phyloP scores from a whole-genome alignment of 768 basidiomycete species.

The Termitomyces sp. region DNA sequence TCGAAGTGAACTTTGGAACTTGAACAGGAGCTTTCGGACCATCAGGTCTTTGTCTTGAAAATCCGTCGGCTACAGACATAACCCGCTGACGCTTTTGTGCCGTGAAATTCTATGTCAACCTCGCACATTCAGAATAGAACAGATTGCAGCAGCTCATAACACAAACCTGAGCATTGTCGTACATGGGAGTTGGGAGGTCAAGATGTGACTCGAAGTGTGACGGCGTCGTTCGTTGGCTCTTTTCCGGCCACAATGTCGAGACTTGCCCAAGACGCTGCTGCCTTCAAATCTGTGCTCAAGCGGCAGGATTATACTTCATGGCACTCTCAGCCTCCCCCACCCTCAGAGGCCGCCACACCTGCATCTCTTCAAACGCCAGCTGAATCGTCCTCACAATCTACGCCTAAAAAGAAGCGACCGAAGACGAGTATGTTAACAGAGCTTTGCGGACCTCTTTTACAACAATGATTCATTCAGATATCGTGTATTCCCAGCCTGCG shows the following conservation, averaged over 20 bases:
- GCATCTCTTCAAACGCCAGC: conserved; percentile 17
- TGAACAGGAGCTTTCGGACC: conserved; percentile 8
- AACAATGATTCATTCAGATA: conserved; percentile 36
- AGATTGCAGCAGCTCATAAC: background rate
- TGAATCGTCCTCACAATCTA: conserved; percentile 21
- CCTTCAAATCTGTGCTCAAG: conserved; percentile 62
- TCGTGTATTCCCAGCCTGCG: conserved; percentile 86
- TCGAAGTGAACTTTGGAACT: conserved; percentile 13
- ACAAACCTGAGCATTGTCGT: conserved; percentile 7
- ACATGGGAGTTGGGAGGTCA: conserved; percentile 5
- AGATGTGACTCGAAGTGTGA: conserved; percentile 15
- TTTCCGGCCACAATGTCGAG: conserved; percentile 49
- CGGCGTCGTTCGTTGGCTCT: background rate
- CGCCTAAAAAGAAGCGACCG: conserved; percentile 57
- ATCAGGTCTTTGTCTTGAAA: conserved; percentile 9
- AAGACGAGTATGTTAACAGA: conserved; percentile 49
- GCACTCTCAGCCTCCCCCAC: conserved; percentile 59
- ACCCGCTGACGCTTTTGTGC: conserved; percentile 15
- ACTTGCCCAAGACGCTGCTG: conserved; percentile 64
- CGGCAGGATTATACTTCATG: conserved; percentile 70
- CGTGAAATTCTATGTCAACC: conserved; percentile 6
- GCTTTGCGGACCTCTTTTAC: conserved; percentile 11
- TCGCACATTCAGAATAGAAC: background rate
- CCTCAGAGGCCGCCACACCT: background rate
- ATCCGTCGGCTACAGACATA: conserved; percentile 15